Base-by-base conservation (phyloP, 1,139 yeast species). In the Hansenula lynferdii region DNA sequence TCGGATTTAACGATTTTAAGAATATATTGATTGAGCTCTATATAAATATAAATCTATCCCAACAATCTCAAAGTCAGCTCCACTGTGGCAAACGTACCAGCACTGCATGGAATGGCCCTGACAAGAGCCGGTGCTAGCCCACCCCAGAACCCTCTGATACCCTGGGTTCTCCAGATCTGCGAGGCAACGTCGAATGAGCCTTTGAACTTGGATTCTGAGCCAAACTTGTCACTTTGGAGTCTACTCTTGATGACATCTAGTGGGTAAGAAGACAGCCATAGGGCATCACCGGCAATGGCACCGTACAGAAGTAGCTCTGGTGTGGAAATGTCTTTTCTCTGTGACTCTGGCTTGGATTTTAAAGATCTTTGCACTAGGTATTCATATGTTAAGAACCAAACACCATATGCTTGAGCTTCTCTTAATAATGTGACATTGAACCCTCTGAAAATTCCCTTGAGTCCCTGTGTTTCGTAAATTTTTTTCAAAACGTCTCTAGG, bases 391-490 rank as follows among this genome's bases (percentile, higher is more conserved):
- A 81, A 61, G 50, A 85, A 85, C 94, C 94, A 85, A 14, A 82
- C 79, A 14, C 95, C 95, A 51, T 84, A 84, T 0, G 92, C 90
- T 55, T 85, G 94, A 9, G 79, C 68, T 53, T 85, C 95, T 47
- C 94, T 67, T 5, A 75, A 38, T 3, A 80, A 52, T 0, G 94
- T 84, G 38, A 84, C 71, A 7, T 68, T 61, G 22, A 68, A 64
- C 0, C 90, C 90, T 42, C 90, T 63, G 50, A 70, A 80, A 2
- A 82, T 51, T 0, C 85, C 87, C 9, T 50, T 50, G 8, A 53
- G 15, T 1, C 92, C 92, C 24, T 73, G 61, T 0, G 60, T 44
- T 7, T 49, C 35, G 47, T 68, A 66, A 14, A 84, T 80, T 43
- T 69, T 61, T 31, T 53, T 51, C 17, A 79, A 61, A 0, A 80